Evolutionary conservation across 2,329 filamentous ascomycete genomes (phyloP).

Genomic region (Atkinsonella texensis): DNA sequence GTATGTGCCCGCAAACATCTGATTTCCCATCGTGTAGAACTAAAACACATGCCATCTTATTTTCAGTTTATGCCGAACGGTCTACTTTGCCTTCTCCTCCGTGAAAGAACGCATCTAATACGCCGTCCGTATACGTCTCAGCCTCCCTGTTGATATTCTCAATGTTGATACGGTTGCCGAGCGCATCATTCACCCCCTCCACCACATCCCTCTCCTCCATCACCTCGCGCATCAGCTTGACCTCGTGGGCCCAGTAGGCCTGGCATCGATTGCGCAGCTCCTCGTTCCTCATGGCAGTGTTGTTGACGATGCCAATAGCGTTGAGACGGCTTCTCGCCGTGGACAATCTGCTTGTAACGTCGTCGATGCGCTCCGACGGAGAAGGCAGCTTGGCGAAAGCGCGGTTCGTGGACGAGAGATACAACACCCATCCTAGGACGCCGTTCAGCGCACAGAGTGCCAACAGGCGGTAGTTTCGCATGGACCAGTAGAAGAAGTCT

Average conservation of each 20-base stretch:
- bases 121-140: conserved; percentile 43
- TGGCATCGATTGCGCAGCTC: conserved; percentile 53
- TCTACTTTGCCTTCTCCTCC: conserved; percentile 2
- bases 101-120: conserved; percentile 20
- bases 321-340: conserved; percentile 53
- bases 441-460: conserved; percentile 54
- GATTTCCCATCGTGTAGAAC: too few relatives aligned
- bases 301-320: conserved; percentile 64
- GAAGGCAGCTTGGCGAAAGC: conserved; percentile 54
- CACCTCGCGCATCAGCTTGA: conserved; percentile 55
- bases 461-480: conserved; percentile 50
- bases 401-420: conserved; percentile 67
- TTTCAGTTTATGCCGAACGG: neutral
- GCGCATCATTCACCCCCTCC: conserved; percentile 55
- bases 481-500: conserved; percentile 60
- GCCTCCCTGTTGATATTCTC: conserved; percentile 49
- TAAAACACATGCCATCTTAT: neutral
- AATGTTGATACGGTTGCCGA: conserved; percentile 54
- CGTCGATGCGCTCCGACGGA: conserved; percentile 54
- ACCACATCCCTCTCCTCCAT: conserved; percentile 71
- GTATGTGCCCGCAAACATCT: too few relatives aligned
- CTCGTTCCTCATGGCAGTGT: conserved; percentile 65
- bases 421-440: conserved; percentile 53
- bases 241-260: conserved; percentile 74
- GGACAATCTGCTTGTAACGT: conserved; percentile 42